phyloP scores from a whole-genome alignment of 495 filamentous ascomycete genomes.

The Hyaloscypha hepaticicola region DNA sequence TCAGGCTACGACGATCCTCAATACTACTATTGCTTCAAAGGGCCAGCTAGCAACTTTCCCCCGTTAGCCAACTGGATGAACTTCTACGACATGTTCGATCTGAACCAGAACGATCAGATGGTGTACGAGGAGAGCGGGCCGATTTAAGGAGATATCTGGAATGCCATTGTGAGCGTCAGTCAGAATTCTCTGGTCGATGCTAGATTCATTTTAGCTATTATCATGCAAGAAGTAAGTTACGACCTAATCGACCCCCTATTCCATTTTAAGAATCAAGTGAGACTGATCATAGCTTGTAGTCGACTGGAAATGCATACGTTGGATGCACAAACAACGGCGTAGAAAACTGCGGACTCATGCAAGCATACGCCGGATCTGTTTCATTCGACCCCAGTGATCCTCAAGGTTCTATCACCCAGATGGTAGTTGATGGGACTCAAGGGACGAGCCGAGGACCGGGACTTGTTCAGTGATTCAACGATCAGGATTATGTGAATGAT shows the following conservation, averaged over 20 bases:
- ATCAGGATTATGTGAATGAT: slow-evolving; percentile 1
- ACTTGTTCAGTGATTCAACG: slow-evolving; percentile 33
- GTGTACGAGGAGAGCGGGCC: no score
- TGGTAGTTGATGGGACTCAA: slow-evolving; percentile 41
- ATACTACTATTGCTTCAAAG: slow-evolving; percentile 30
- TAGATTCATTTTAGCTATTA: slow-evolving; percentile 41
- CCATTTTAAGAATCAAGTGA: no score
- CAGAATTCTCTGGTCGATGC: slow-evolving; percentile 40
- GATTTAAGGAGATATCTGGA: slow-evolving; percentile 31
- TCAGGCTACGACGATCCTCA: slow-evolving; percentile 19
- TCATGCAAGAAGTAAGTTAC: slow-evolving; percentile 47
- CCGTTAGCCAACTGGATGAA: slow-evolving; percentile 32
- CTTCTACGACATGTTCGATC: slow-evolving; percentile 26
- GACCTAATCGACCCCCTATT: no score
- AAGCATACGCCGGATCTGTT: slow-evolving; percentile 33
- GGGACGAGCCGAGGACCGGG: slow-evolving; percentile 37
- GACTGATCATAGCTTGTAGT: slow-evolving; percentile 27
- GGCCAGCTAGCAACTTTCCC: slow-evolving; percentile 30
- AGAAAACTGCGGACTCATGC: slow-evolving; percentile 40
- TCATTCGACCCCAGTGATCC: slow-evolving; percentile 31
- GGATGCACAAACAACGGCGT: slow-evolving; percentile 27
- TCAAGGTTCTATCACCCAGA: slow-evolving; percentile 35
- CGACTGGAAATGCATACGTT: slow-evolving; percentile 8
- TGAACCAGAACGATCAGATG: slow-evolving; percentile 22
- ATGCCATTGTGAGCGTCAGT: slow-evolving; percentile 41